Evolutionary conservation across 768 basidiomycete species (phyloP), one percentile per base, ranked within the genome.

Genomic region (Candolleomyces eurysporus): DNA sequence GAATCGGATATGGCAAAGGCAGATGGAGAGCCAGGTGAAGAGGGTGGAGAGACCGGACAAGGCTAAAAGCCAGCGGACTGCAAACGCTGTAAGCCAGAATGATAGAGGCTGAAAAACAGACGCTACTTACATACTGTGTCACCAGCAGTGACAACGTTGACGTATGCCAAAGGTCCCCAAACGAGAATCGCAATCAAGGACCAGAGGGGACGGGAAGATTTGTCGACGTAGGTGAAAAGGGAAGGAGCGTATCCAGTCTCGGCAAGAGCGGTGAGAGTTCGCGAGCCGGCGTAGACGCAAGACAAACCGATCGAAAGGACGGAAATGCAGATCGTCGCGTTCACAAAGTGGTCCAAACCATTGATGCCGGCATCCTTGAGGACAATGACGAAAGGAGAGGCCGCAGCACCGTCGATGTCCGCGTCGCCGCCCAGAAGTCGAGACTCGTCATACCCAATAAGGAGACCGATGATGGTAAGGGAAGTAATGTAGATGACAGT

Each of bases 1-100:
- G 76, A 81, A 80, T 22, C 79, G 78, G 45, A 81, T 79, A 61
- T 80, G 79, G 77, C 79, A 81, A 50, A 79, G 67, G 63, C 79
- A 79, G 59, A 81, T 79, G 5, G 80, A 68, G 46, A 75, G 61
- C 80, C 80, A 81, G 0, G 77, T 76, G 71, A 81, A 79, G 62
- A 81, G 72, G 8, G 77, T 77, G 5, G 80, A 80, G 22, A 81
- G 73, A 52, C 79, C 79, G n/a, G 80, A 81, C 7, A 81, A 65
- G 17, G 78, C 79, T 22, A 78, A 63, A 17, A 81, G 71, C 80
- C 80, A 81, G 39, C 61, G 68, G 71, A 81, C 78, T 80, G 30
- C 26, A 8, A 48, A 22, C 14, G 3, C 7, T 32, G 6, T 30
- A 5, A 8, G 17, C 5, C 5, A 22, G 52, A 55, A 14, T 5